These are phyloP conservation scores for Arachnopeziza araneosa DNA, from an alignment of 2,329 filamentous ascomycete genomes.

Conservation along the genomic window DNA sequence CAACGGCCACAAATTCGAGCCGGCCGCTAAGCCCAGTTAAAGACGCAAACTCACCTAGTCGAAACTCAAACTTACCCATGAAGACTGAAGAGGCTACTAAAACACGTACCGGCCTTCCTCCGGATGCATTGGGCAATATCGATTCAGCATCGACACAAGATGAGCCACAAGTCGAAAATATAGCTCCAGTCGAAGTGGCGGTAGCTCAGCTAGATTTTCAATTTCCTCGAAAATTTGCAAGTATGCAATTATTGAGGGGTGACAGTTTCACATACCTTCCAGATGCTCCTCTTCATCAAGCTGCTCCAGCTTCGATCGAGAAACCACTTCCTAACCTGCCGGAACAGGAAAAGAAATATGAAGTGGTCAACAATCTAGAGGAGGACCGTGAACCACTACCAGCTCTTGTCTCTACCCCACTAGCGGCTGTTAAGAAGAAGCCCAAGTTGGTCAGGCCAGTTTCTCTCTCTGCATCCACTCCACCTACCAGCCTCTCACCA, in stretches of 20 bases:
- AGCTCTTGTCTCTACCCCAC: not conserved
- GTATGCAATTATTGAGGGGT: not conserved
- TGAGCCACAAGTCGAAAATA: not conserved
- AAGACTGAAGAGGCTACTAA: conserved; percentile 1
- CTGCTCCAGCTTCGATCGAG: not conserved
- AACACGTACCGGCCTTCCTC: not conserved
- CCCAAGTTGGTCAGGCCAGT: not conserved
- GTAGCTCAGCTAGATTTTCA: not conserved
- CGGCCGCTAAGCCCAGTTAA: conserved; percentile 17
- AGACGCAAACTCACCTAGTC: conserved; percentile 16
- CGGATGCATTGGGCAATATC: not conserved
- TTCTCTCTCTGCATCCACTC: not conserved
- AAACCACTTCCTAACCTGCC: not conserved
- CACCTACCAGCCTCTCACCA: not conserved
- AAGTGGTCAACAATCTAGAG: not conserved
- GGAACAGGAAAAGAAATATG: not conserved
- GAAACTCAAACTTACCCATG: conserved; percentile 6
- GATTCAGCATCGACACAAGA: not conserved
- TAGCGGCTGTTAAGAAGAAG: not conserved
- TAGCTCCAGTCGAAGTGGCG: not conserved
- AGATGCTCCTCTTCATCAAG: not conserved
- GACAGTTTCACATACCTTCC: not conserved
- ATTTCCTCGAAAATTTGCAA: not conserved
- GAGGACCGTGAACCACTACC: not conserved
- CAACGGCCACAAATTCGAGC: conserved; percentile 11